phyloP scores from a whole-genome alignment of 192 early-diverging fungal species.

The Coemansia asiatica region DNA sequence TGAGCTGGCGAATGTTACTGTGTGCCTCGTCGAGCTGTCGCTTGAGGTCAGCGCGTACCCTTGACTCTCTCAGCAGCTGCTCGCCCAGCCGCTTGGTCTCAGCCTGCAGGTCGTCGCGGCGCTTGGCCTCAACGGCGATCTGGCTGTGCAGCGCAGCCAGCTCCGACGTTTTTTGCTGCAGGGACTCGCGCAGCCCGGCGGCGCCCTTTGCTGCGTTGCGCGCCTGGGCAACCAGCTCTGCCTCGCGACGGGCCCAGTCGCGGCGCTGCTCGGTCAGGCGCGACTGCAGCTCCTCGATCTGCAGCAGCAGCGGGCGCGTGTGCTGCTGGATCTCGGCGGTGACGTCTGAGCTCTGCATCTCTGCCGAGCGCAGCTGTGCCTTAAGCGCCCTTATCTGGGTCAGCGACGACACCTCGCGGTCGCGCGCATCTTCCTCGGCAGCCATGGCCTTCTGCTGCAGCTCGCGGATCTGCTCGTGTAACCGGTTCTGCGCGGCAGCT shows the following conservation, averaged over 20 bases:
- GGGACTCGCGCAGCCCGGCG: constrained; percentile 12
- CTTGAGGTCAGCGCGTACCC: constrained; percentile 43
- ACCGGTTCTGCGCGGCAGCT: constrained; percentile 31
- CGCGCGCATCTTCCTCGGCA: constrained; percentile 38
- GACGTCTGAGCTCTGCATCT: constrained; percentile 33
- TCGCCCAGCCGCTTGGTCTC: constrained; percentile 58
- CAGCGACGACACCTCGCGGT: constrained; percentile 39
- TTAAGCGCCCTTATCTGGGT: constrained; percentile 38
- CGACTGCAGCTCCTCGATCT: constrained; percentile 48
- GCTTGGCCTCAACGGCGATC: constrained; percentile 14
- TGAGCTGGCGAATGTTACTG: constrained; percentile 17
- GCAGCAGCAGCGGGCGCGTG: constrained; percentile 47
- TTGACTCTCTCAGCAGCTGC: constrained; percentile 60
- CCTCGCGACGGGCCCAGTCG: constrained; percentile 34
- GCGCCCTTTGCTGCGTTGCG: constrained; percentile 20
- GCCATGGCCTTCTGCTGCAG: constrained; percentile 35
- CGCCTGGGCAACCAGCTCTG: constrained; percentile 19
- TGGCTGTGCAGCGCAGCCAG: constrained; percentile 4
- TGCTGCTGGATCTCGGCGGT: constrained; percentile 45
- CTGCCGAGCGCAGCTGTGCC: constrained; percentile 38
- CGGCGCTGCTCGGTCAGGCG: constrained; percentile 37
- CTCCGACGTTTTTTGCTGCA: constrained; percentile 11
- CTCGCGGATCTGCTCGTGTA: constrained; percentile 51
- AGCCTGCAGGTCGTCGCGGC: constrained; percentile 10
- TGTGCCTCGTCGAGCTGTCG: constrained; percentile 46